Conservation (phyloP, 2,329 filamentous ascomycete genomes). For the Trichoderma brevicompactum region DNA sequence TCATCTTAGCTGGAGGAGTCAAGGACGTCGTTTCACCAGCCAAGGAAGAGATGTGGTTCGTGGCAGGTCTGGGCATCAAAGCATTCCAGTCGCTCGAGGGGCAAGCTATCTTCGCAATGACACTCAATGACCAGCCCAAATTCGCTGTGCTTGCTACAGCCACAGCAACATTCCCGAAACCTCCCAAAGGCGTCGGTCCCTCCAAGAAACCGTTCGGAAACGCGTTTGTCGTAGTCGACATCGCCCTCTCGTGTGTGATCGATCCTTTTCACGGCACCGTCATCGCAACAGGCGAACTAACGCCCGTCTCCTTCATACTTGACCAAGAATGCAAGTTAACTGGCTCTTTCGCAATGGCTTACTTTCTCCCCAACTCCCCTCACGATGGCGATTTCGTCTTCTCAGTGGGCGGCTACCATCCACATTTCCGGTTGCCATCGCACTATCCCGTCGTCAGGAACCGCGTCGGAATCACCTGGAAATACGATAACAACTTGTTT, state of each 20-base stretch:
- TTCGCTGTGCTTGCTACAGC: neutral
- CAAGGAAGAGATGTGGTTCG: neutral
- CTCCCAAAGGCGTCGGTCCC: too few species aligned
- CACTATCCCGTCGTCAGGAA: neutral
- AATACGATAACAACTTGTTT: neutral
- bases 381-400: conserved; percentile 7
- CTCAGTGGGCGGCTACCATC: neutral
- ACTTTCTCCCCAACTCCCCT: neutral
- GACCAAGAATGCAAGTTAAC: neutral
- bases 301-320: neutral
- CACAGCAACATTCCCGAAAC: neutral
- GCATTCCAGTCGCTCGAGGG: neutral
- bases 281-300: neutral
- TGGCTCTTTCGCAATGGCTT: neutral
- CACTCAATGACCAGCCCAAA: neutral
- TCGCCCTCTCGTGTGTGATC: neutral
- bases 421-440: neutral
- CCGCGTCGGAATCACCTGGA: neutral
- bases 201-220: neutral
- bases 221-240: neutral
- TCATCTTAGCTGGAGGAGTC: neutral
- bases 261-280: neutral
- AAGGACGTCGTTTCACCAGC: neutral
- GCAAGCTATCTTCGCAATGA: neutral
- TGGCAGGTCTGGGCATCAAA: neutral